Evolutionary conservation across 495 filamentous ascomycete species (phyloP), one percentile per base, ranked within the genome.

Genomic region (Neurospora pannonica): DNA sequence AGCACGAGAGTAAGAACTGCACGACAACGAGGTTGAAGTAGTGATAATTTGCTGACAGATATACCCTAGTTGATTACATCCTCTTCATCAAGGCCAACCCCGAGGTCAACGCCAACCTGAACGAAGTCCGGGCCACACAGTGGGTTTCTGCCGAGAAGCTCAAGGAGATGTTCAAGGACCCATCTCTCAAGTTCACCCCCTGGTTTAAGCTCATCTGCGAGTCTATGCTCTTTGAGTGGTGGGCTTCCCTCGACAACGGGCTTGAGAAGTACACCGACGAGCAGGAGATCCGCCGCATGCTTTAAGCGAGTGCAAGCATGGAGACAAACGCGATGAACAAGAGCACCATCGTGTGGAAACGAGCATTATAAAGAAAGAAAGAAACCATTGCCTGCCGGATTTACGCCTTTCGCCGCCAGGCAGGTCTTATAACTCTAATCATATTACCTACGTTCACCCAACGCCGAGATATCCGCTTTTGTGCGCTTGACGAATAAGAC

Each of bases 191-290:
- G 77, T 99, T 98, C 82, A 99, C 96, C 8, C 96, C 96, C 1
- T 99, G 96, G 96, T 99, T 99, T 87, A 97, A 97, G 88, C 90
- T 99, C 76, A 98, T 99, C 80, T 99, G 97, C 87, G 83, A 98
- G 77, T 94, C 93, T 71, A 93, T 98, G 94, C 89, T 99, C 62
- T 98, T 97, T 78, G 94, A 98, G 82, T 99, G 96, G 96, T 99
- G 96, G 96, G 88, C 90, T 78, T 91, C 94, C 82, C 89, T 98
- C 39, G 92, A 94, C 75, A 86, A 87, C 36, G 87, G 91, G 7
- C 84, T 98, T 76, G 94, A 97, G 71, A 92, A 92, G 84, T 98
- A 96, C 85, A 88, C 86, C 83, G 90, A 91, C 76, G 94, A 98
- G 85, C 91, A 88, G 80, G 85, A 92, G 78, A 98, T 99, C 75